Conservation (phyloP, 176 grass and related monocot species). For the Cocos nucifera region DNA sequence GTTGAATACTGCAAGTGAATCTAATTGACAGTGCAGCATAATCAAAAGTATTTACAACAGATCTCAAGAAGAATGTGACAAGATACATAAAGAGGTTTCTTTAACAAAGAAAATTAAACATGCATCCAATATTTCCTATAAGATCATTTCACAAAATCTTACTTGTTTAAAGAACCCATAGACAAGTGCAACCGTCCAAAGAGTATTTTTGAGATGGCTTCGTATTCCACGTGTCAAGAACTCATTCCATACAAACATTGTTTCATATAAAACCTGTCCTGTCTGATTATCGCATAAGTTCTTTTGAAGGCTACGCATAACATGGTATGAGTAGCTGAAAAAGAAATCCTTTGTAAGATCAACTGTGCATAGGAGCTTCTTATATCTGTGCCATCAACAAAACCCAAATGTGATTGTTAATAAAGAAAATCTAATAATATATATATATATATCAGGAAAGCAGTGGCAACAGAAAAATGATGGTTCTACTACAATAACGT, state of each 20-base stretch:
- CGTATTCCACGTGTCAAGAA: conserved; percentile 54
- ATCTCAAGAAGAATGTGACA: too few species aligned
- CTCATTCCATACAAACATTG: conserved; percentile 93
- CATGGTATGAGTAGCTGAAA: conserved; percentile 79
- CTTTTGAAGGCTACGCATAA: conserved; percentile 87
- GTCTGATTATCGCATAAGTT: conserved; percentile 49
- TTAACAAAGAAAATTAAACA: too few species aligned
- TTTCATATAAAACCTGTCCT: conserved; percentile 51
- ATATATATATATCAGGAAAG: too few species aligned
- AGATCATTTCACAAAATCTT: background rate
- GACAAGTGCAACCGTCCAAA: conserved; percentile 78
- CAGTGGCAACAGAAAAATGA: too few species aligned
- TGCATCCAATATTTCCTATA: too few species aligned
- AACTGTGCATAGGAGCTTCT: conserved; percentile 66
- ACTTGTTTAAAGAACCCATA: conserved; percentile 98
- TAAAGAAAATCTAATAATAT: too few species aligned
- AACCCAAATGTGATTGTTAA: background rate
- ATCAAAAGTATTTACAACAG: too few species aligned
- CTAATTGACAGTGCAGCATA: too few species aligned
- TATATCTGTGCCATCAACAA: conserved; percentile 53
- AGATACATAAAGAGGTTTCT: too few species aligned
- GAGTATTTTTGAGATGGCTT: conserved; percentile 41
- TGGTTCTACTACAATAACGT: too few species aligned
- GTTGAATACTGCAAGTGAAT: too few species aligned
- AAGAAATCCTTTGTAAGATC: conserved; percentile 95